Evolutionary conservation across 2,329 filamentous ascomycete species (phyloP).

Genomic region (Dactylella cylindrospora): DNA sequence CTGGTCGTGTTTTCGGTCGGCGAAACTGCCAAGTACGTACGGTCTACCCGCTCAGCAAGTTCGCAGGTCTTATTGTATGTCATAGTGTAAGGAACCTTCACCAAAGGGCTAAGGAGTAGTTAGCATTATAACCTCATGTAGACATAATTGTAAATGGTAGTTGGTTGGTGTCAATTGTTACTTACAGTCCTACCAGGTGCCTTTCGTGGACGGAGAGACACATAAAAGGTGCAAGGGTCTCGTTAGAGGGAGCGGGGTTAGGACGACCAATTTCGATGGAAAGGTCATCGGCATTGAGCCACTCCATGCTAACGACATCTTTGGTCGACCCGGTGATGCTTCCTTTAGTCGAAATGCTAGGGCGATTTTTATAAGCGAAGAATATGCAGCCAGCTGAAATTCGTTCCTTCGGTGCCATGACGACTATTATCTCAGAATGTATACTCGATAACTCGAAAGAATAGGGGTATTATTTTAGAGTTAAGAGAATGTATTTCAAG

Average conservation of each 20-base stretch:
- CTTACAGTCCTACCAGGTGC: conserved; percentile 34
- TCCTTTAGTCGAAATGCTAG: conserved; percentile 23
- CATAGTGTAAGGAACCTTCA: conserved; percentile 38
- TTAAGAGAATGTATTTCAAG: too few species aligned
- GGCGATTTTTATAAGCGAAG: conserved; percentile 26
- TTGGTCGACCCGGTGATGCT: conserved; percentile 21
- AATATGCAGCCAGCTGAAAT: conserved; percentile 22
- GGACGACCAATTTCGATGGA: conserved; percentile 6
- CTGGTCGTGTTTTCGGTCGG: conserved; percentile 32
- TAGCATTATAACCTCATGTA: not conserved
- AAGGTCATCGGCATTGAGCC: conserved; percentile 36
- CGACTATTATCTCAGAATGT: not conserved
- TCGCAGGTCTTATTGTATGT: conserved; percentile 39
- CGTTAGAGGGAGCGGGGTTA: not conserved
- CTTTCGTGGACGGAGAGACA: conserved; percentile 25
- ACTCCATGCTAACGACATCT: conserved; percentile 37
- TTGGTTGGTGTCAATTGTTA: not conserved
- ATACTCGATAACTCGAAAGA: too few species aligned
- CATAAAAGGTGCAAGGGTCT: conserved; percentile 34
- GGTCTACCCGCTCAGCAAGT: conserved; percentile 32
- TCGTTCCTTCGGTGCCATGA: conserved; percentile 33
- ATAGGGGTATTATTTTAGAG: too few species aligned
- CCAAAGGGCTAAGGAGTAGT: conserved; percentile 17
- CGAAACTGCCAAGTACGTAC: conserved; percentile 28
- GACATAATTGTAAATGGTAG: not conserved